Conservation (phyloP, 1,139 yeast species). For the Blastobotrys raffinosifermentans region DNA sequence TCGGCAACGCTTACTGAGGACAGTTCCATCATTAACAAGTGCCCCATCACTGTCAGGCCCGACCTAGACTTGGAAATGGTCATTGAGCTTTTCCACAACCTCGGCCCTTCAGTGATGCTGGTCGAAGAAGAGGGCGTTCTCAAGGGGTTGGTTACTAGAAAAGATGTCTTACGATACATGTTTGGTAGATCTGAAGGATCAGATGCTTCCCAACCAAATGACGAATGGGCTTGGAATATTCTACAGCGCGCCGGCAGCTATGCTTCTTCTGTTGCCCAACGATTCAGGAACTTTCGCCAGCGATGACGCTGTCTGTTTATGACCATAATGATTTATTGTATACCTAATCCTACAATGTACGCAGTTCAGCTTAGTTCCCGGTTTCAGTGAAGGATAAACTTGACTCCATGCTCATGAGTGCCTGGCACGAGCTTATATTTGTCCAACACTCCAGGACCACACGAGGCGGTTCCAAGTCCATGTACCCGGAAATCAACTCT, state of each 20-base stretch:
- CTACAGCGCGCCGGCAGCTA: background rate
- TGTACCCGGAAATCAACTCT: slow-evolving; percentile 34
- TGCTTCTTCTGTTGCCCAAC: too few relatives aligned
- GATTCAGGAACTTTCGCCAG: too few relatives aligned
- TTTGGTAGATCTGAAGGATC: slow-evolving; percentile 10
- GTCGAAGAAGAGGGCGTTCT: slow-evolving; percentile 52
- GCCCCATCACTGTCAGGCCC: slow-evolving; percentile 59
- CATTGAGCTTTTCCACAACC: slow-evolving; percentile 62
- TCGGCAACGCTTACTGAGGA: background rate
- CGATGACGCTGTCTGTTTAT: too few relatives aligned
- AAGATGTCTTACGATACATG: slow-evolving; percentile 55
- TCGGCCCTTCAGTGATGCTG: slow-evolving; percentile 74
- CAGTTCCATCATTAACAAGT: slow-evolving; percentile 39
- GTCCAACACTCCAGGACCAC: slow-evolving; percentile 33
- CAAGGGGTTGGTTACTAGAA: slow-evolving; percentile 59
- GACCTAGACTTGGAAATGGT: slow-evolving; percentile 56
- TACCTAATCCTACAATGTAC: too few relatives aligned
- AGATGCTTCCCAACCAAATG: background rate
- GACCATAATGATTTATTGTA: too few relatives aligned
- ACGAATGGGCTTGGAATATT: background rate
- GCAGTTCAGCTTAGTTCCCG: too few relatives aligned
- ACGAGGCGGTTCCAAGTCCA: slow-evolving; percentile 36
- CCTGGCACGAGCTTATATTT: slow-evolving; percentile 19
- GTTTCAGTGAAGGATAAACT: background rate
- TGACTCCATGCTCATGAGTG: background rate